Percentiles rank a stretch among this genome's conserved stretches.
Conservation (phyloP, 768 basidiomycete species). For the Neoboletus subvelutipes region DNA sequence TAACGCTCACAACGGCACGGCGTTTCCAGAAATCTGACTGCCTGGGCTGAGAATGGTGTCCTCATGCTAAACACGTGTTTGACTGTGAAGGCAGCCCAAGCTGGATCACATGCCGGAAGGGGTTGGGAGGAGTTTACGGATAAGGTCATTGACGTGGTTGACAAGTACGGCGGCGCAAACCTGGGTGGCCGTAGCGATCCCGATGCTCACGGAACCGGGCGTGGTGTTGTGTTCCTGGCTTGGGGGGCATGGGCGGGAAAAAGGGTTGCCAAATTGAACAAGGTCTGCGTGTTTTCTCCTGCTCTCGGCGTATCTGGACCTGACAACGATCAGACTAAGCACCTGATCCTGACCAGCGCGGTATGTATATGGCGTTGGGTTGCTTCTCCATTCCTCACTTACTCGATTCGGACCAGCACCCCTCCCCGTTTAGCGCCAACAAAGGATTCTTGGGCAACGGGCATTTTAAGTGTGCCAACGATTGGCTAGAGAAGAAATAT, state of each 20-base stretch:
- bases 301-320: constrained; percentile 16
- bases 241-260: constrained; percentile 91
- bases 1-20: constrained; percentile 3
- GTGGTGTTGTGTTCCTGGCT: constrained; percentile 83
- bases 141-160: constrained; percentile 74
- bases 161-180: constrained; percentile 74
- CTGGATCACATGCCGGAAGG: constrained; percentile 79
- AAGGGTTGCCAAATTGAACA: constrained; percentile 72
- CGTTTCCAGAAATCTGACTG: constrained; percentile 63
- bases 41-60: constrained; percentile 85
- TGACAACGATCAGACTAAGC: constrained; percentile 57
- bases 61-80: constrained; percentile 91
- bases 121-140: constrained; percentile 94
- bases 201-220: constrained; percentile 51
- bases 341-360: constrained; percentile 74
- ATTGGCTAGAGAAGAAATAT: constrained; percentile 81
- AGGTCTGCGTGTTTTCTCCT: constrained; percentile 43
- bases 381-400: constrained; percentile 26
- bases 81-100: constrained; percentile 73
- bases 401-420: constrained; percentile 57
- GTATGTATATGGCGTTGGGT: constrained; percentile 43
- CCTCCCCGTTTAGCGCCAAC: constrained; percentile 76
- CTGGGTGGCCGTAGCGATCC: constrained; percentile 41
- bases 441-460: constrained; percentile 86
- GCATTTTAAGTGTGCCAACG: constrained; percentile 85